Evolutionary conservation across 2,329 filamentous ascomycete genomes (phyloP).

Genomic region (Epichloe hybrida): DNA sequence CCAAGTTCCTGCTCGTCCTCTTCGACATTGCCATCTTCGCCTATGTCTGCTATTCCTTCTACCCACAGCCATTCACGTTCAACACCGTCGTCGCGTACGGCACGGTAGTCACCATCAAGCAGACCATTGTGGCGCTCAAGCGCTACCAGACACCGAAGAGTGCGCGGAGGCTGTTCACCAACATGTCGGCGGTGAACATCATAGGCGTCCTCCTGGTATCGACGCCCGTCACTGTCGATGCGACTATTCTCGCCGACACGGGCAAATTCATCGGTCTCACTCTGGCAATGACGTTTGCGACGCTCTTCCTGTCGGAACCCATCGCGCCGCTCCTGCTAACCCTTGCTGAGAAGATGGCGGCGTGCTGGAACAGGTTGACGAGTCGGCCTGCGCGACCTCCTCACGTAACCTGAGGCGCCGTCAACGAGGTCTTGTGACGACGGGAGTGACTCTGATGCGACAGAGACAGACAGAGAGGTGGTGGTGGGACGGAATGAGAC

Average conservation of each 20-base stretch:
- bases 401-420: too few species aligned
- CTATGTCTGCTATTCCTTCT: slow-evolving; percentile 12
- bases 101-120: slow-evolving; percentile 10
- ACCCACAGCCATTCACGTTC: slow-evolving; percentile 11
- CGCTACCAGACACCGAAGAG: slow-evolving; percentile 11
- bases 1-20: slow-evolving; percentile 9
- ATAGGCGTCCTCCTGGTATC: slow-evolving; percentile 10
- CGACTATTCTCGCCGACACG: slow-evolving; percentile 6
- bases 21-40: slow-evolving; percentile 10
- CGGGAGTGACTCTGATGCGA: neutral
- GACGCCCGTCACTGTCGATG: slow-evolving; percentile 9
- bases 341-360: slow-evolving; percentile 5
- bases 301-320: slow-evolving; percentile 9
- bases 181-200: slow-evolving; percentile 12
- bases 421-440: neutral
- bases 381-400: neutral
- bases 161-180: slow-evolving; percentile 10
- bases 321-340: slow-evolving; percentile 9
- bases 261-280: slow-evolving; percentile 8
- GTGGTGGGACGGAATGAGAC: too few species aligned
- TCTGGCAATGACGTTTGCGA: slow-evolving; percentile 10
- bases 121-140: slow-evolving; percentile 9
- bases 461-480: too few species aligned
- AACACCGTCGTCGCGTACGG: slow-evolving; percentile 11
- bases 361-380: neutral